Evolutionary conservation across 2,329 filamentous ascomycete genomes (phyloP).

Genomic region (Dothidotthia symphoricarpi): DNA sequence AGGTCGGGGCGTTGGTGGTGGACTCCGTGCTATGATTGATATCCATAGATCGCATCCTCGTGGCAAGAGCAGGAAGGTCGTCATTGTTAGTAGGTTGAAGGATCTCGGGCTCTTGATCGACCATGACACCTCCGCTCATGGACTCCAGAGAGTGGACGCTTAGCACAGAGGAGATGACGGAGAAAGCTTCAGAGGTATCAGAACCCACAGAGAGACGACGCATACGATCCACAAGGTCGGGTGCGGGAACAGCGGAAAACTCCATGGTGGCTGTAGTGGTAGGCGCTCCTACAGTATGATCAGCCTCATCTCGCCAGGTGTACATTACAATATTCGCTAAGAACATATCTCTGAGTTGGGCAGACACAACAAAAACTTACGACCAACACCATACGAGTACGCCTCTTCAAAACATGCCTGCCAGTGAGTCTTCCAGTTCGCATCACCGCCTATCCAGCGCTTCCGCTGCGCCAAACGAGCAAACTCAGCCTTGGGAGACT

Average conservation of each 20-base stretch:
- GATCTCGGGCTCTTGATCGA: constrained; percentile 2
- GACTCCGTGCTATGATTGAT: too few species aligned
- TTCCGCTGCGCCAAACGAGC: constrained; percentile 18
- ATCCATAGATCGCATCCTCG: not conserved
- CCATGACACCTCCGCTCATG: constrained; percentile 8
- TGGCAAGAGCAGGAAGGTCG: not conserved
- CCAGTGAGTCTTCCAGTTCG: constrained; percentile 17
- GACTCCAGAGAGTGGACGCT: constrained; percentile 15
- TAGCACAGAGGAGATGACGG: constrained; percentile 14
- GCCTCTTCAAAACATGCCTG: constrained; percentile 16
- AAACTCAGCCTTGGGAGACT: constrained; percentile 22
- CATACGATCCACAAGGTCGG: constrained; percentile 5
- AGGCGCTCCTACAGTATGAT: not conserved
- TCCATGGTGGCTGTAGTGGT: not conserved
- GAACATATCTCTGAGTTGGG: too few species aligned
- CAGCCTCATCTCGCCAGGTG: too few species aligned
- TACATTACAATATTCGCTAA: not conserved
- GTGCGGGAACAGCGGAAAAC: not conserved
- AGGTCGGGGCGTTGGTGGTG: too few species aligned
- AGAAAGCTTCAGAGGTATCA: constrained; percentile 14
- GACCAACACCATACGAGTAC: constrained; percentile 10
- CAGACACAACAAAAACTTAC: too few species aligned
- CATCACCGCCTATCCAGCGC: constrained; percentile 20
- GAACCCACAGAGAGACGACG: constrained; percentile 18
- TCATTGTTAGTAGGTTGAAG: not conserved